Conservation (phyloP, 1,139 yeast genomes). For the Debaryomyces nepalensis region DNA sequence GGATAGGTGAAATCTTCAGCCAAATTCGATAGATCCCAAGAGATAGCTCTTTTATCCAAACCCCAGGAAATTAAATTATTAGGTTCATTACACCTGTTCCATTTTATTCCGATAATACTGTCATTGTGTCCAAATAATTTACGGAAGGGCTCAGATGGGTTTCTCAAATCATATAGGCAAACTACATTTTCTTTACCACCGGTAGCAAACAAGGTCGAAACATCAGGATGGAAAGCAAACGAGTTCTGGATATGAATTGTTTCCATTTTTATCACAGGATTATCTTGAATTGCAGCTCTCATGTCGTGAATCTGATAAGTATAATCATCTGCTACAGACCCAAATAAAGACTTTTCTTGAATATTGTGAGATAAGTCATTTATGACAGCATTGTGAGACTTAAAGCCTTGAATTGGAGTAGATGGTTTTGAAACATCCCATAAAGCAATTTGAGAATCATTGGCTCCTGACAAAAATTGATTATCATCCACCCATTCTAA, state of each 20-base stretch:
- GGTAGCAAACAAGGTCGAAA: constrained; percentile 51
- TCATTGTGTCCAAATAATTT: constrained; percentile 56
- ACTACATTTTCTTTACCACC: constrained; percentile 59
- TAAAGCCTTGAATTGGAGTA: constrained; percentile 49
- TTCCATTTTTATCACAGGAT: constrained; percentile 49
- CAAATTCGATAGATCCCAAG: constrained; percentile 55
- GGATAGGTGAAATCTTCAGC: constrained; percentile 51
- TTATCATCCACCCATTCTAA: constrained; percentile 63
- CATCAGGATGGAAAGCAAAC: constrained; percentile 52
- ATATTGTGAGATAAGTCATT: constrained; percentile 64
- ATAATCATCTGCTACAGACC: constrained; percentile 75
- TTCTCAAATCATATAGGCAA: constrained; percentile 55
- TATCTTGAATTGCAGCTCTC: constrained; percentile 41
- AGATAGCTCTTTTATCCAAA: constrained; percentile 51
- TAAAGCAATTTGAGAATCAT: constrained; percentile 66
- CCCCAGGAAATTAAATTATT: constrained; percentile 50
- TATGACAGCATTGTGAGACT: constrained; percentile 54
- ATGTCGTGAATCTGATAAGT: constrained; percentile 70
- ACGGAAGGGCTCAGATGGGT: constrained; percentile 50
- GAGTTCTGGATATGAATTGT: constrained; percentile 53
- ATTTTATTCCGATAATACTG: constrained; percentile 41
- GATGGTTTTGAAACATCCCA: constrained; percentile 62
- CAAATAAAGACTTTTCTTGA: constrained; percentile 54
- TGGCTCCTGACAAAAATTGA: constrained; percentile 65
- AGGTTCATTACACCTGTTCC: constrained; percentile 44